phyloP scores from a whole-genome alignment of 208 protist species.

The Vickermania ingenoplastis region DNA sequence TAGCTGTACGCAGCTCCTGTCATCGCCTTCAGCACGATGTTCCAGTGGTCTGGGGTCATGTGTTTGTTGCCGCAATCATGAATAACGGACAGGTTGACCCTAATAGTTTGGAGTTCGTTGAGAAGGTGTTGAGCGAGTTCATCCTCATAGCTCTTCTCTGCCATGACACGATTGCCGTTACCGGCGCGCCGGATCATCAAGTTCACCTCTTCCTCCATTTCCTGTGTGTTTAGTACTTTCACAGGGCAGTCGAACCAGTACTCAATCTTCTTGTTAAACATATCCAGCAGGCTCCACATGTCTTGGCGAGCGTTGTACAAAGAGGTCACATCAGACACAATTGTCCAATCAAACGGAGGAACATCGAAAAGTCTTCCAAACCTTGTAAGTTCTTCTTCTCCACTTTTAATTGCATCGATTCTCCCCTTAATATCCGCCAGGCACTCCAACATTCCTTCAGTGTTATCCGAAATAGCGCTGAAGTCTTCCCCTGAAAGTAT shows the following conservation, averaged over 20 bases:
- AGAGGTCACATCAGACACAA: conserved; percentile 39
- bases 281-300: conserved; percentile 71
- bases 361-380: conserved; percentile 84
- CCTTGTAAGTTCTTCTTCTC: conserved; percentile 56
- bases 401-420: conserved; percentile 56
- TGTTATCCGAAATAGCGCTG: conserved; percentile 60
- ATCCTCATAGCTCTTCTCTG: conserved; percentile 79
- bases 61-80: conserved; percentile 91
- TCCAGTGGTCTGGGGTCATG: conserved; percentile 86
- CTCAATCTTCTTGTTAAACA: conserved; percentile 74
- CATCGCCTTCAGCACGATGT: conserved; percentile 85
- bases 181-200: conserved; percentile 56
- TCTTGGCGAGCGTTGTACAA: conserved; percentile 69
- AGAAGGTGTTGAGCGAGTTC: conserved; percentile 72
- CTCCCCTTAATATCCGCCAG: conserved; percentile 71
- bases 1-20: conserved; percentile 78
- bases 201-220: conserved; percentile 85
- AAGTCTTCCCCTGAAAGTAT: conserved; percentile 86
- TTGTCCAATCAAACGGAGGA: conserved; percentile 72
- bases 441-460: conserved; percentile 79
- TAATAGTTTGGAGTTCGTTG: conserved; percentile 66
- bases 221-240: conserved; percentile 68
- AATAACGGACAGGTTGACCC: conserved; percentile 76
- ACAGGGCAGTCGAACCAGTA: conserved; percentile 79
- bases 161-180: conserved; percentile 53